Percentiles rank a stretch among this genome's conserved stretches.
Conservation (phyloP, 192 early-diverging fungal species). For the Allomyces arbusculus region DNA sequence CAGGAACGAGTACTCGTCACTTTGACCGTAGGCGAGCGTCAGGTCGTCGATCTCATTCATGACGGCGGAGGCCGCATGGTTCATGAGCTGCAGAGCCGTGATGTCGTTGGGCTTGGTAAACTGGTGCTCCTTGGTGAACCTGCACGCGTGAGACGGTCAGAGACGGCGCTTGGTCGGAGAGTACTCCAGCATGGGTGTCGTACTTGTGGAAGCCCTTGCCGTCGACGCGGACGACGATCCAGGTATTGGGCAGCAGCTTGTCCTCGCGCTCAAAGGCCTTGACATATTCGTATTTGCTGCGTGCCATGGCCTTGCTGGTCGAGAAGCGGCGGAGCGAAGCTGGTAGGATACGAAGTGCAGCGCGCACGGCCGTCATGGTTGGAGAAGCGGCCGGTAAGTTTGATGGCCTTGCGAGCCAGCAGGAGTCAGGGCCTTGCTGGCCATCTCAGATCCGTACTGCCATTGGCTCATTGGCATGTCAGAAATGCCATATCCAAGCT, state of each 20-base stretch:
- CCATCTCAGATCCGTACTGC: no score
- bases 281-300: conserved; percentile 82
- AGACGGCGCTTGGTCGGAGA: background rate
- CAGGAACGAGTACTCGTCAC: conserved; percentile 80
- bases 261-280: conserved; percentile 64
- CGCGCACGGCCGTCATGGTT: no score
- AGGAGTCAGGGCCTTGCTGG: no score
- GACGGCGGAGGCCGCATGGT: conserved; percentile 51
- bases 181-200: background rate
- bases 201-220: conserved; percentile 71
- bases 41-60: conserved; percentile 65
- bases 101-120: conserved; percentile 65
- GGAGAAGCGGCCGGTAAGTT: no score
- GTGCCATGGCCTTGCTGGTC: conserved; percentile 42
- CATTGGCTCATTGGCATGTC: no score
- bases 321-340: background rate
- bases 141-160: conserved; percentile 2
- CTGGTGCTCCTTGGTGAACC: conserved; percentile 54
- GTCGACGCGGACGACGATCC: conserved; percentile 79
- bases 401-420: no score
- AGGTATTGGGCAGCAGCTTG: conserved; percentile 62
- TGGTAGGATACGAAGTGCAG: no score
- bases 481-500: no score
- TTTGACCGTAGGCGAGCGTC: conserved; percentile 72
- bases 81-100: conserved; percentile 61